Evolutionary conservation across 805 yeast genomes (phyloP).

Genomic region (Candida ulmi): DNA sequence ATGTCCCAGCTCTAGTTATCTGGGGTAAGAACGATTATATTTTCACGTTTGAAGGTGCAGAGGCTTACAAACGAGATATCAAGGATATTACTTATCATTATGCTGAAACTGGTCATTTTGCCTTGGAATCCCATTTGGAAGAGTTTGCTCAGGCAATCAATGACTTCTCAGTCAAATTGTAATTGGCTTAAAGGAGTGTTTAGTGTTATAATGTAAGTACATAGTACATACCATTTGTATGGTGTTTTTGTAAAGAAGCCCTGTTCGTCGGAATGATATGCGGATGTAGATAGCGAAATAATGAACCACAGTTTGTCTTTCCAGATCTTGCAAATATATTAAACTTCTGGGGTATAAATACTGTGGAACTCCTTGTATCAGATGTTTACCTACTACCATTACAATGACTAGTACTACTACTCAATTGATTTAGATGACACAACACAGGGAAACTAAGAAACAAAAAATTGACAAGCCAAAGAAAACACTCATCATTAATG

Average conservation of each 20-base stretch:
- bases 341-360: too few relatives aligned
- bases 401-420: too few relatives aligned
- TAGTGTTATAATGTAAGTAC: too few relatives aligned
- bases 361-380: too few relatives aligned
- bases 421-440: too few relatives aligned
- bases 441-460: too few relatives aligned
- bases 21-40: constrained; percentile 39
- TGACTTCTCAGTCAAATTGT: neutral
- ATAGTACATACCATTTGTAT: too few relatives aligned
- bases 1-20: constrained; percentile 30
- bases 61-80: constrained; percentile 30
- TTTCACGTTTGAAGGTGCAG: constrained; percentile 32
- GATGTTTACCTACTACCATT: too few relatives aligned
- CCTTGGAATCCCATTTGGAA: constrained; percentile 24
- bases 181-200: too few relatives aligned
- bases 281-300: neutral
- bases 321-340: neutral
- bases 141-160: constrained; percentile 27
- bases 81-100: constrained; percentile 24
- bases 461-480: neutral
- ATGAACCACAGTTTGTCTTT: neutral
- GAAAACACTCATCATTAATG: constrained; percentile 4
- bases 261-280: too few relatives aligned
- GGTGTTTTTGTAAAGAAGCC: too few relatives aligned
- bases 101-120: constrained; percentile 35